These are phyloP conservation scores for Geotrichum phurueaensis DNA, from an alignment of 1,139 yeast genomes.

Conservation along the genomic window DNA sequence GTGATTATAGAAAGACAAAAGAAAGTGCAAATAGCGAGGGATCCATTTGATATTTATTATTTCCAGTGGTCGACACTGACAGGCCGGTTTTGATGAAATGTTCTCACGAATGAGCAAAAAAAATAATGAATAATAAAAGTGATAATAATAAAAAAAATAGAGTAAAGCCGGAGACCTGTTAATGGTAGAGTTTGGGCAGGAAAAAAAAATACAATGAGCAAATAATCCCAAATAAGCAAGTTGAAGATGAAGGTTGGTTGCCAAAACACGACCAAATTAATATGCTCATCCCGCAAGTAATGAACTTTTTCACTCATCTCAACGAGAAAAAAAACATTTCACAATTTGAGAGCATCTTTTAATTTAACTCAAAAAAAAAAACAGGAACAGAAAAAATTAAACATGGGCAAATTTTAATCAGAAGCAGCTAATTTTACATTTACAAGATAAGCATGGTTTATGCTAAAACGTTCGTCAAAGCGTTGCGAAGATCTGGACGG, in stretches of 20 bases:
- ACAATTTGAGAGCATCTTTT: neutral
- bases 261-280: neutral
- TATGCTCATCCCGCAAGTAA: neutral
- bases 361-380: neutral
- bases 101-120: neutral
- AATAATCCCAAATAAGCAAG: neutral
- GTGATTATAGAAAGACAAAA: neutral
- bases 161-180: neutral
- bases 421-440: neutral
- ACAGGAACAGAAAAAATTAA: too few species aligned
- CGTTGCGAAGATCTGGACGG: neutral
- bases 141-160: neutral
- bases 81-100: neutral
- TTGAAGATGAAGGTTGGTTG: neutral
- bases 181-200: neutral
- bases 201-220: neutral
- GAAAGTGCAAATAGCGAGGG: neutral
- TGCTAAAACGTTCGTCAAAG: neutral
- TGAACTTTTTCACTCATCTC: neutral
- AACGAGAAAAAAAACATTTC: neutral
- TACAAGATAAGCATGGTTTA: neutral
- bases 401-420: too few species aligned
- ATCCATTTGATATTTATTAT: neutral
- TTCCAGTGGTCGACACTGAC: neutral
- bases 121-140: neutral